These are phyloP conservation scores for Nicotiana tabacum DNA, from an alignment of 257 asterid species.

Conservation along the genomic window DNA sequence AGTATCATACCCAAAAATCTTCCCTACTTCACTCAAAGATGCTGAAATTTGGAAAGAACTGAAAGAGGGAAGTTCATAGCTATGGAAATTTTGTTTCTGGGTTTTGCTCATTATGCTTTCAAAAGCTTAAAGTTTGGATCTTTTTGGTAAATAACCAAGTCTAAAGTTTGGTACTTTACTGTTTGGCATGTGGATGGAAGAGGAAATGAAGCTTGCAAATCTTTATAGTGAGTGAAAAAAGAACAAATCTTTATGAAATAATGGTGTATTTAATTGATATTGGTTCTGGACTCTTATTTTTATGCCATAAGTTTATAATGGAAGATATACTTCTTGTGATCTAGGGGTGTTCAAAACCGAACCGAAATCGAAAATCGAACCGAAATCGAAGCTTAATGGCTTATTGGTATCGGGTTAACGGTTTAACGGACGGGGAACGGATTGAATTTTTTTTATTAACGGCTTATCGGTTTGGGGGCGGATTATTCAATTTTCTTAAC, in stretches of 20 bases:
- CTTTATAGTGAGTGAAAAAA: background rate
- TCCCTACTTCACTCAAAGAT: background rate
- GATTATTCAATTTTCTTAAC: no score
- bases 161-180: background rate
- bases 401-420: no score
- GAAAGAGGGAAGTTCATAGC: constrained; percentile 13
- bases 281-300: background rate
- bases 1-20: background rate
- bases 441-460: no score
- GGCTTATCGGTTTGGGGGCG: no score
- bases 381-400: no score
- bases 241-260: background rate
- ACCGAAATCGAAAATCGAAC: no score
- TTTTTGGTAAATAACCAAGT: constrained; percentile 17
- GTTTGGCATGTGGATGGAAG: background rate
- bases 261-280: constrained; percentile 1
- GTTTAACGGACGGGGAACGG: no score
- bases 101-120: constrained; percentile 17
- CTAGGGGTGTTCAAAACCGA: no score
- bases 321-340: no score
- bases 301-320: no score
- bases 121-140: constrained; percentile 27
- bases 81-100: constrained; percentile 19
- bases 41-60: background rate
- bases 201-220: background rate